phyloP scores from a whole-genome alignment of 441 rosid genomes.

The Pelargonium myrrhifolium region DNA sequence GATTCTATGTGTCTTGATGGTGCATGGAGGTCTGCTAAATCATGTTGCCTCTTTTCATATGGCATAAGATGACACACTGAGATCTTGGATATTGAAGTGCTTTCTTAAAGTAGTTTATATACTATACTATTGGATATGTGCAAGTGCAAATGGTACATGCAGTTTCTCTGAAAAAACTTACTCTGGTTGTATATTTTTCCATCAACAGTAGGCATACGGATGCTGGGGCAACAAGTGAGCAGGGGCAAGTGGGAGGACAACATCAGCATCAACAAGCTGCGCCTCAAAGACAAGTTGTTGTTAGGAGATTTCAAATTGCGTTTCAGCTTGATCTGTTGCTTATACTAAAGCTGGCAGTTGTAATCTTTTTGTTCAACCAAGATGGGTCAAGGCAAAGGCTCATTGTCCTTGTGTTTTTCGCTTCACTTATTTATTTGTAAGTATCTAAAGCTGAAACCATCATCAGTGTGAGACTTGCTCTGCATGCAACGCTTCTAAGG shows the following conservation, averaged over 20 bases:
- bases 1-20: no score
- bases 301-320: conserved; percentile 80
- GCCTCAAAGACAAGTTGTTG: conserved; percentile 64
- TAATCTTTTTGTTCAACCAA: conserved; percentile 88
- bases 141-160: background rate
- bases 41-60: no score
- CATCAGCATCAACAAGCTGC: conserved; percentile 55
- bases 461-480: conserved; percentile 7
- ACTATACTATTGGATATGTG: background rate
- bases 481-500: background rate
- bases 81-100: background rate
- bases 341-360: conserved; percentile 79
- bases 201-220: conserved; percentile 35
- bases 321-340: conserved; percentile 87
- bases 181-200: conserved; percentile 13
- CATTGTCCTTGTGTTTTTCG: conserved; percentile 70
- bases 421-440: conserved; percentile 78
- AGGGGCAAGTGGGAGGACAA: conserved; percentile 43
- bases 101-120: background rate
- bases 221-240: conserved; percentile 32
- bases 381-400: conserved; percentile 94
- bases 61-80: no score
- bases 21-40: no score
- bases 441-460: conserved; percentile 23
- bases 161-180: background rate